Percentiles rank a stretch among this genome's conserved stretches.
phyloP scores from a whole-genome alignment of 2,329 filamentous ascomycete genomes.

The Cytospora schulzeri region DNA sequence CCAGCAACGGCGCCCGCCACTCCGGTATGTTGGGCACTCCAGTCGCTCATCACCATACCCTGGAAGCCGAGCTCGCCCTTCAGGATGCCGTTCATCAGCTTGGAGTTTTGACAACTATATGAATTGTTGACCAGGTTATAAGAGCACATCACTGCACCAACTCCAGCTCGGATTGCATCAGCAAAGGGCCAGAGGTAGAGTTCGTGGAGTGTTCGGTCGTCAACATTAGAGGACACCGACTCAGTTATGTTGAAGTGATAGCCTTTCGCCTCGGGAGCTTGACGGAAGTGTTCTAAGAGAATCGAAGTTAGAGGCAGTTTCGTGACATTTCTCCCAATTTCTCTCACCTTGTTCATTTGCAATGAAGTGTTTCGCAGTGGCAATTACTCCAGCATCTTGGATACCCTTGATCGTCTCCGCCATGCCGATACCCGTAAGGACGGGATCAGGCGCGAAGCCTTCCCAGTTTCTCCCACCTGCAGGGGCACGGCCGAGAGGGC shows the following conservation, averaged over 20 bases:
- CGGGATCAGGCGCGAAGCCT: slow-evolving; percentile 72
- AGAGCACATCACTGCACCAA: slow-evolving; percentile 52
- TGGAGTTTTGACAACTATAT: slow-evolving; percentile 67
- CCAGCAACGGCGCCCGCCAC: slow-evolving; percentile 63
- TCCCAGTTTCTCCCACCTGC: slow-evolving; percentile 75
- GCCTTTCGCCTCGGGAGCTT: slow-evolving; percentile 55
- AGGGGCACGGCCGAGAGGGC: slow-evolving; percentile 68
- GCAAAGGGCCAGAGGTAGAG: slow-evolving; percentile 67
- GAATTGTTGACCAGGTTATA: slow-evolving; percentile 69
- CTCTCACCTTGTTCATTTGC: slow-evolving; percentile 63
- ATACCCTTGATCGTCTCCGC: slow-evolving; percentile 76
- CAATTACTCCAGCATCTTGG: slow-evolving; percentile 77
- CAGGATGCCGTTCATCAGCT: slow-evolving; percentile 62
- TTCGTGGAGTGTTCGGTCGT: slow-evolving; percentile 63
- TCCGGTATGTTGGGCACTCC: slow-evolving; percentile 70
- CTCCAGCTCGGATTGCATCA: slow-evolving; percentile 60
- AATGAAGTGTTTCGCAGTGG: slow-evolving; percentile 75
- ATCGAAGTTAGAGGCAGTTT: slow-evolving; percentile 9
- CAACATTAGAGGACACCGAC: slow-evolving; percentile 53
- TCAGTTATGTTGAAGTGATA: slow-evolving; percentile 67
- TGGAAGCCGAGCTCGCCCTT: slow-evolving; percentile 69
- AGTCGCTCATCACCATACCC: slow-evolving; percentile 62
- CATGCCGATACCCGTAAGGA: slow-evolving; percentile 71
- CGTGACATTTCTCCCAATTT: background rate
- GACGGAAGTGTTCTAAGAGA: slow-evolving; percentile 68